phyloP scores from a whole-genome alignment of 345 rosid species.

The Raphanus raphanistrum region DNA sequence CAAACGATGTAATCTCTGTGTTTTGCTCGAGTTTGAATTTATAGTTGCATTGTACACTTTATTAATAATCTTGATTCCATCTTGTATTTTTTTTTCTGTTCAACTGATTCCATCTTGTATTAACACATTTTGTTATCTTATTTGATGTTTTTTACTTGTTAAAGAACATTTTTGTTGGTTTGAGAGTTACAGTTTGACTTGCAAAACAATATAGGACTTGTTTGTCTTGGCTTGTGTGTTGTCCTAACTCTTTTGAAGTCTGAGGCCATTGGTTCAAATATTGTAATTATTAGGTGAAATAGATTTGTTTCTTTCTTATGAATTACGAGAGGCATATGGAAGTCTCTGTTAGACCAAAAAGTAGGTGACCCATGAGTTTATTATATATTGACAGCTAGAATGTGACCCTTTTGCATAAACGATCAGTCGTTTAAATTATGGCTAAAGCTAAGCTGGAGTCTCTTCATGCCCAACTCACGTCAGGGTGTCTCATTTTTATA shows the following conservation, averaged over 20 bases:
- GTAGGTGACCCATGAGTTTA: constrained; percentile 8
- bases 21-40: constrained; percentile 33
- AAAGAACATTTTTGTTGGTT: constrained; percentile 9
- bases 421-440: not conserved
- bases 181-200: not conserved
- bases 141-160: not conserved
- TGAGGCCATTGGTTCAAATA: constrained; percentile 11
- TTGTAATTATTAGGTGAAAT: constrained; percentile 1
- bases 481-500: not conserved
- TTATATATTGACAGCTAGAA: constrained; percentile 13
- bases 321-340: not conserved
- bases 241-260: not conserved
- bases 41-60: constrained; percentile 26
- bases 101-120: constrained; percentile 1
- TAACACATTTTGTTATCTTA: constrained; percentile 1
- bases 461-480: not conserved
- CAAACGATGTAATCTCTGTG: constrained; percentile 12
- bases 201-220: not conserved
- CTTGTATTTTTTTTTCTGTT: not conserved
- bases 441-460: constrained; percentile 12
- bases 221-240: not conserved
- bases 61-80: constrained; percentile 2
- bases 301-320: constrained; percentile 13
- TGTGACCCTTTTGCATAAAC: constrained; percentile 1
- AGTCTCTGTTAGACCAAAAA: not conserved